These are phyloP conservation scores for Populus davidiana DNA, from an alignment of 345 rosid species.

Conservation along the genomic window DNA sequence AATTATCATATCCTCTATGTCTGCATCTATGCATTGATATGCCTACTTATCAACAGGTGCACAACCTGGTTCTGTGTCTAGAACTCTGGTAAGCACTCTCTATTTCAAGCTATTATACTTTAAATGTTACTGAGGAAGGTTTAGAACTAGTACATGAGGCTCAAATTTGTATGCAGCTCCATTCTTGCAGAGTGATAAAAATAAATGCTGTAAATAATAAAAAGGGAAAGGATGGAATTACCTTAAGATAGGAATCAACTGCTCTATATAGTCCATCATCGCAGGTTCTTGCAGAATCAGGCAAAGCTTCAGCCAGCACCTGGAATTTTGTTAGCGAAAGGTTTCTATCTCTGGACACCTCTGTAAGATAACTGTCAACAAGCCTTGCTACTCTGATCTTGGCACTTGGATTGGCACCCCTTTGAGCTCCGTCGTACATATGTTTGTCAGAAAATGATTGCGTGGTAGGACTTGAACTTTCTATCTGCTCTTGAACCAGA, in stretches of 20 bases:
- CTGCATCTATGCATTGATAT: slow-evolving; percentile 1
- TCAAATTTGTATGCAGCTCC: not conserved
- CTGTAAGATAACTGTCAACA: slow-evolving; percentile 94
- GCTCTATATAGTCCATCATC: slow-evolving; percentile 99
- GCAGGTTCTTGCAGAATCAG: slow-evolving; percentile 90
- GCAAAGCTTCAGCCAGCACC: slow-evolving; percentile 92
- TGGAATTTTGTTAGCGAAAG: slow-evolving; percentile 84
- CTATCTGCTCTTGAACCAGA: slow-evolving; percentile 85
- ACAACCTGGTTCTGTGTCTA: not conserved
- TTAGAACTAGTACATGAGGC: not conserved
- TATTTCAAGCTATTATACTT: not conserved
- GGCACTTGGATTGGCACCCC: slow-evolving; percentile 53
- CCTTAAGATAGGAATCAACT: slow-evolving; percentile 80
- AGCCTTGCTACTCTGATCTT: slow-evolving; percentile 97
- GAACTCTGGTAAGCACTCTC: not conserved
- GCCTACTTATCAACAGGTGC: not conserved
- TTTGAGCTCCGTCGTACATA: slow-evolving; percentile 46
- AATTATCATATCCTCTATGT: not conserved
- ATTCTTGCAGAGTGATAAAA: not conserved
- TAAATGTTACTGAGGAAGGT: not conserved
- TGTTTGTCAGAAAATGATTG: slow-evolving; percentile 59
- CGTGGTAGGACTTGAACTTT: slow-evolving; percentile 69
- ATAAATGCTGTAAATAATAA: not conserved
- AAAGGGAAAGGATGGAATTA: slow-evolving; percentile 5
- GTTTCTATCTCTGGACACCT: slow-evolving; percentile 90